Conservation (phyloP, 768 basidiomycete genomes). For the Kwoniella mangroviensis region DNA sequence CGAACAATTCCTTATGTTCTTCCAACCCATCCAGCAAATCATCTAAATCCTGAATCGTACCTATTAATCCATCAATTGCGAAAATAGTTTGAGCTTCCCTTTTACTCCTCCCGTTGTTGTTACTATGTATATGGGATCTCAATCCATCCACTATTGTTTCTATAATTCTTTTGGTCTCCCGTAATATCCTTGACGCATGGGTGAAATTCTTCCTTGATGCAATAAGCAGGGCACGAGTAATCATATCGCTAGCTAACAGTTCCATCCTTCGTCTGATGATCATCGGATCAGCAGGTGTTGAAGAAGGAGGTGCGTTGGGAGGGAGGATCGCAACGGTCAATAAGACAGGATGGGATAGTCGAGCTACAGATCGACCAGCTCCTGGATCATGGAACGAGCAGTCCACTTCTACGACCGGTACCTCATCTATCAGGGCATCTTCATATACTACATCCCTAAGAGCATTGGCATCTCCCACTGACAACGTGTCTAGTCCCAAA, state of each 20-base stretch:
- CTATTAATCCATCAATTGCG: slow-evolving; percentile 79
- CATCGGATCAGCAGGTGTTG: slow-evolving; percentile 61
- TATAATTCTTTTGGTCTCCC: slow-evolving; percentile 77
- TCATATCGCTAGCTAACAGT: slow-evolving; percentile 94
- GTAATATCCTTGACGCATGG: slow-evolving; percentile 87
- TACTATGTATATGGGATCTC: slow-evolving; percentile 52
- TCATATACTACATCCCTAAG: slow-evolving; percentile 68
- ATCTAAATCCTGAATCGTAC: slow-evolving; percentile 86
- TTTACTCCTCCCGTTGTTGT: slow-evolving; percentile 65
- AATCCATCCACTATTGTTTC: slow-evolving; percentile 81
- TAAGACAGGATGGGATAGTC: slow-evolving; percentile 90
- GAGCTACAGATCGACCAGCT: slow-evolving; percentile 78
- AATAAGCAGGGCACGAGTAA: slow-evolving; percentile 87
- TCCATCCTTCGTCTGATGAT: slow-evolving; percentile 96
- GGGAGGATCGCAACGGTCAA: slow-evolving; percentile 91
- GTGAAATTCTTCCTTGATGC: slow-evolving; percentile 88
- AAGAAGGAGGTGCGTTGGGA: slow-evolving; percentile 54
- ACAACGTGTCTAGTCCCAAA: slow-evolving; percentile 39
- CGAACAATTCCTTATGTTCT: slow-evolving; percentile 89
- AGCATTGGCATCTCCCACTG: slow-evolving; percentile 35
- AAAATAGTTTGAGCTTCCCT: slow-evolving; percentile 75
- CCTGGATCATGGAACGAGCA: slow-evolving; percentile 93
- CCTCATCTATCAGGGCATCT: slow-evolving; percentile 94
- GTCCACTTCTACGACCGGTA: slow-evolving; percentile 94
- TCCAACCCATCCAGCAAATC: slow-evolving; percentile 82